Evolutionary conservation across 2,329 filamentous ascomycete species (phyloP).

Genomic region (Xylariaceae sp.): DNA sequence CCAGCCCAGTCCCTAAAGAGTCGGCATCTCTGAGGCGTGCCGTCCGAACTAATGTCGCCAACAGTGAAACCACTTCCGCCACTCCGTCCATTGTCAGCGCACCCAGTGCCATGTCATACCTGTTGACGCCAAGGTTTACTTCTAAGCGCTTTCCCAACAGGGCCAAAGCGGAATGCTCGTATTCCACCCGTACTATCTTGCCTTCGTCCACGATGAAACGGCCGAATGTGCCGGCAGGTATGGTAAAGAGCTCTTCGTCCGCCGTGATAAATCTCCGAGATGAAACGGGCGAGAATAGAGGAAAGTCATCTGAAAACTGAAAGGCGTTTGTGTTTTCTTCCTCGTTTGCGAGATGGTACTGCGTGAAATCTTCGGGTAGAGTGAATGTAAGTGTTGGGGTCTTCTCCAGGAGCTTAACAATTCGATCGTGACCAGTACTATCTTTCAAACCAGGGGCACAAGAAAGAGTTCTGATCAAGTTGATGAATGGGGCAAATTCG

Average conservation of each 20-base stretch:
- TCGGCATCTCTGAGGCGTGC: slow-evolving; percentile 37
- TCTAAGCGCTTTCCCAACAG: slow-evolving; percentile 74
- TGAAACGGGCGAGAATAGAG: slow-evolving; percentile 52
- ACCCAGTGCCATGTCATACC: slow-evolving; percentile 48
- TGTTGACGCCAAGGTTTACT: slow-evolving; percentile 56
- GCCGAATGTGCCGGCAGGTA: slow-evolving; percentile 62
- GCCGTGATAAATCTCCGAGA: slow-evolving; percentile 41
- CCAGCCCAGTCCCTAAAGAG: slow-evolving; percentile 35
- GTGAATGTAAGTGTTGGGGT: slow-evolving; percentile 72
- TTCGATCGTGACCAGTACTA: slow-evolving; percentile 37
- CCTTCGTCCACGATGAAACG: slow-evolving; percentile 73
- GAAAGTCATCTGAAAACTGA: slow-evolving; percentile 57
- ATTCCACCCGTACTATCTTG: slow-evolving; percentile 70
- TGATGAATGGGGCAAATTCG: slow-evolving; percentile 74
- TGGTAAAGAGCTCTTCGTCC: slow-evolving; percentile 51
- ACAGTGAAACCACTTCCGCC: slow-evolving; percentile 66
- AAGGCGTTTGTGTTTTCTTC: slow-evolving; percentile 82
- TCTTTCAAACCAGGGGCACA: slow-evolving; percentile 37
- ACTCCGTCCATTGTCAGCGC: slow-evolving; percentile 56
- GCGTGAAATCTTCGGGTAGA: slow-evolving; percentile 65
- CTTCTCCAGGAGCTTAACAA: slow-evolving; percentile 60
- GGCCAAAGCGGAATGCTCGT: slow-evolving; percentile 71
- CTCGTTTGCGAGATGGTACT: slow-evolving; percentile 74
- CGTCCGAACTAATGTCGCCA: slow-evolving; percentile 63
- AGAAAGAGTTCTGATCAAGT: slow-evolving; percentile 62